These are phyloP conservation scores for Phanerochaete sordida DNA, from an alignment of 768 basidiomycete genomes.

Conservation along the genomic window DNA sequence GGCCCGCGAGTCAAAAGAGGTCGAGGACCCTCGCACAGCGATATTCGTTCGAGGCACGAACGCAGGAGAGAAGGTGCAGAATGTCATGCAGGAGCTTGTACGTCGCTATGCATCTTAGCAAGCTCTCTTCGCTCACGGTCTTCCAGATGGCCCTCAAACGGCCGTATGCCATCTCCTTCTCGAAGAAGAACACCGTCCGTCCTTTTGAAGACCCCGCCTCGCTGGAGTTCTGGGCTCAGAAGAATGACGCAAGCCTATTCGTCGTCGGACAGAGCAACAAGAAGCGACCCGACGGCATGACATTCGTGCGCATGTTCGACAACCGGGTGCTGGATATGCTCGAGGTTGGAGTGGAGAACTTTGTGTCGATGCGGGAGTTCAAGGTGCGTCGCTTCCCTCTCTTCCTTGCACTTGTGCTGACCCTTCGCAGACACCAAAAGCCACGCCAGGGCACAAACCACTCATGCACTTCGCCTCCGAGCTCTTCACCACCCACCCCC, in stretches of 20 bases:
- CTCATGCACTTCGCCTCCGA: conserved; percentile 95
- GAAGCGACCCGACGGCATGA: conserved; percentile 86
- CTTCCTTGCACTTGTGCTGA: neutral
- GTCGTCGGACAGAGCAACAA: conserved; percentile 89
- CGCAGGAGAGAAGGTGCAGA: conserved; percentile 74
- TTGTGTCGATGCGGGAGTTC: conserved; percentile 75
- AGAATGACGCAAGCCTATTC: conserved; percentile 94
- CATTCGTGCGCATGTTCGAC: conserved; percentile 85
- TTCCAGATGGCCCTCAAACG: conserved; percentile 89
- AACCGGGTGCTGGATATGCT: conserved; percentile 89
- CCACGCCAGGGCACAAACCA: conserved; percentile 85
- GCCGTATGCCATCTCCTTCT: conserved; percentile 87
- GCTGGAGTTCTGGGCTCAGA: conserved; percentile 87
- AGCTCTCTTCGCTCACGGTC: neutral
- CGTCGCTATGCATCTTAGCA: conserved; percentile 24
- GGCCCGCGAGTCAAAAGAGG: conserved; percentile 82
- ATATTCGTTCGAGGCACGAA: conserved; percentile 90
- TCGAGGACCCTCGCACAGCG: conserved; percentile 83
- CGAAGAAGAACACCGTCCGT: conserved; percentile 86
- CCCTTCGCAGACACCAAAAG: conserved; percentile 71
- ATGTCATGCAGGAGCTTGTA: conserved; percentile 88
- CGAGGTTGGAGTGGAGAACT: conserved; percentile 85
- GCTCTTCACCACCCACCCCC: conserved; percentile 91
- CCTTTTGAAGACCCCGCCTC: conserved; percentile 87
- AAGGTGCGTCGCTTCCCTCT: conserved; percentile 53